Evolutionary conservation across 768 basidiomycete species (phyloP).

Genomic region (Imleria badia): DNA sequence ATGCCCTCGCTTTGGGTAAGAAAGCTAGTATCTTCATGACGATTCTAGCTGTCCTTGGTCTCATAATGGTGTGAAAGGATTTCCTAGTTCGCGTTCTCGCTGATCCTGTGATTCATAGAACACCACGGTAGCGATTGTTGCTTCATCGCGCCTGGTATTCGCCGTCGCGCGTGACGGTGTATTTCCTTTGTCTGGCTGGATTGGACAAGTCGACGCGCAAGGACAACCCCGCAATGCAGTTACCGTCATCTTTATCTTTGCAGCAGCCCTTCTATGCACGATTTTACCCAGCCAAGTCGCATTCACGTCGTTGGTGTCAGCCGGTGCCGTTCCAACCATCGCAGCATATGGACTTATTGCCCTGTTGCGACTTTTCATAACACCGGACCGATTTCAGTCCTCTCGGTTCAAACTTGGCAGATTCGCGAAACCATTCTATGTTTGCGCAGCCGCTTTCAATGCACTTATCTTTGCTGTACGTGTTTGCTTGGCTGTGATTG

Average conservation of each 20-base stretch:
- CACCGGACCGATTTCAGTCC: constrained; percentile 68
- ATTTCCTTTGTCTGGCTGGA: constrained; percentile 80
- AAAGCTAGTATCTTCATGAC: constrained; percentile 87
- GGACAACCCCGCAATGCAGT: constrained; percentile 85
- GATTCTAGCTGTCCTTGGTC: constrained; percentile 75
- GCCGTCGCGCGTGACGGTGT: constrained; percentile 96
- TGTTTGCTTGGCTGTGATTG: constrained; percentile 6
- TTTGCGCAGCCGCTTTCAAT: constrained; percentile 69
- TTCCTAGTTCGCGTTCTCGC: neutral
- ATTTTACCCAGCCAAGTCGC: constrained; percentile 90
- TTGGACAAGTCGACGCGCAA: constrained; percentile 64
- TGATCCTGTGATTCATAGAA: constrained; percentile 46
- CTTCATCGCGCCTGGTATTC: constrained; percentile 84
- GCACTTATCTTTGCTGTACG: constrained; percentile 69
- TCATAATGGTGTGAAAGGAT: constrained; percentile 63
- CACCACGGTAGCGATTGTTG: constrained; percentile 84
- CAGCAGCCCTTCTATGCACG: constrained; percentile 73
- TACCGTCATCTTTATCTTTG: constrained; percentile 83
- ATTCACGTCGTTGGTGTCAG: constrained; percentile 88
- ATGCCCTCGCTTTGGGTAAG: constrained; percentile 78
- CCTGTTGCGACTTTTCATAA: constrained; percentile 71
- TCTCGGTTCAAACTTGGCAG: constrained; percentile 74
- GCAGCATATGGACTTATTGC: constrained; percentile 86
- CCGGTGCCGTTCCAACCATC: constrained; percentile 82
- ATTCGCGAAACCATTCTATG: constrained; percentile 66